Evolutionary conservation across 805 yeast species (phyloP).

Genomic region (Kodamaea nitidulidarum): DNA sequence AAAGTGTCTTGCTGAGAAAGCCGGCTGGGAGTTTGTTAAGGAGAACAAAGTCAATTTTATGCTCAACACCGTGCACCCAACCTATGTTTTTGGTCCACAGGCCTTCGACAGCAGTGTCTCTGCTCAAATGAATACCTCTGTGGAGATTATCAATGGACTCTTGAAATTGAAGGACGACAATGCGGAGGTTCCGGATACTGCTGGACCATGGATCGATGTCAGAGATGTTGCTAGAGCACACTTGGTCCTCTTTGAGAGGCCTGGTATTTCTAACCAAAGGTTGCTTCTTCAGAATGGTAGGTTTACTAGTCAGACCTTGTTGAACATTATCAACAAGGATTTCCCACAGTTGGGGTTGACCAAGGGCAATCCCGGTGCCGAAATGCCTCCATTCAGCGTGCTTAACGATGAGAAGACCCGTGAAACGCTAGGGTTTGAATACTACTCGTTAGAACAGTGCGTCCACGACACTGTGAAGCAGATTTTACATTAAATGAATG

Average conservation of each 20-base stretch:
- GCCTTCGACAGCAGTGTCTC: conserved; percentile 11
- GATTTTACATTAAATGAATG: too few species aligned
- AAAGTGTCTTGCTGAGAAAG: conserved; percentile 14
- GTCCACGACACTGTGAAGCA: conserved; percentile 23
- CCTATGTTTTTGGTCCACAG: conserved; percentile 25
- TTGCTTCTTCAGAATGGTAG: conserved; percentile 21
- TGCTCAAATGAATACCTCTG: conserved; percentile 13
- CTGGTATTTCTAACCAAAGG: conserved; percentile 21
- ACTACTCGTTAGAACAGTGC: conserved; percentile 15
- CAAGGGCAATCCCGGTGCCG: conserved; percentile 12
- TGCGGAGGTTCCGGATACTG: not conserved
- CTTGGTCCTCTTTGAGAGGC: conserved; percentile 13
- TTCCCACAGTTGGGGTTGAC: conserved; percentile 21
- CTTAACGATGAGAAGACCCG: conserved; percentile 17
- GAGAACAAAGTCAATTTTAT: conserved; percentile 8
- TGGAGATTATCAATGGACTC: conserved; percentile 11
- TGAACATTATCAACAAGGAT: conserved; percentile 18
- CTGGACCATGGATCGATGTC: conserved; percentile 20
- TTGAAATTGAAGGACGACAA: conserved; percentile 8
- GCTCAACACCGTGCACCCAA: conserved; percentile 14
- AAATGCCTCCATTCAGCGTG: conserved; percentile 2
- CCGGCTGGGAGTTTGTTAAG: conserved; percentile 15
- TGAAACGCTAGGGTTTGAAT: conserved; percentile 17
- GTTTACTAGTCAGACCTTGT: conserved; percentile 17
- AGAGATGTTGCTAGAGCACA: conserved; percentile 18